Conservation (phyloP, 192 early-diverging fungal species). For the Obelidium mucronatum region DNA sequence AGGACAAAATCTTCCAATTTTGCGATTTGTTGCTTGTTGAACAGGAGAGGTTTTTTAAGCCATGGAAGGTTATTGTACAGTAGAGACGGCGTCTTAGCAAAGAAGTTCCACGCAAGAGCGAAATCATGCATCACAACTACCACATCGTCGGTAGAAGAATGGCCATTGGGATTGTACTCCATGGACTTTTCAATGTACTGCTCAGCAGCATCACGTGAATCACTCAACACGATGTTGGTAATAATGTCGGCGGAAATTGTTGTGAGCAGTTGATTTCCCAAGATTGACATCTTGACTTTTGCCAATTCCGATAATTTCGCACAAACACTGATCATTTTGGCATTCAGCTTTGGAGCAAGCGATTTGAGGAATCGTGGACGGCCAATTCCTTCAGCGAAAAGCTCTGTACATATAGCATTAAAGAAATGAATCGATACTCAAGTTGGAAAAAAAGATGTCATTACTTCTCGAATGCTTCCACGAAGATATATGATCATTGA, state of each 20-base stretch:
- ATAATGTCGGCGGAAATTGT: not conserved
- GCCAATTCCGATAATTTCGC: not conserved
- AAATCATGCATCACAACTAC: not conserved
- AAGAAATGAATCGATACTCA: not conserved
- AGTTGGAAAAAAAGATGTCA: too few species aligned
- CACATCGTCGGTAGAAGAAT: not conserved
- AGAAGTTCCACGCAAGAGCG: not conserved
- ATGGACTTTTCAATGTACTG: not conserved
- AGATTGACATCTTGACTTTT: not conserved
- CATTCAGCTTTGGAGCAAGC: slow-evolving; percentile 3
- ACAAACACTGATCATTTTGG: not conserved
- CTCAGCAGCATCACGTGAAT: not conserved
- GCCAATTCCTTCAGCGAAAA: not conserved
- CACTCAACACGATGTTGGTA: slow-evolving; percentile 1
- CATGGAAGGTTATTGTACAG: not conserved
- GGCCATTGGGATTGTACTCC: not conserved
- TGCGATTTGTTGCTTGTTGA: too few species aligned
- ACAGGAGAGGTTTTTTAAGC: not conserved
- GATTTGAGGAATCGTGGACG: slow-evolving; percentile 9
- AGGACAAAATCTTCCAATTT: too few species aligned
- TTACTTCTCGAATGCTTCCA: not conserved
- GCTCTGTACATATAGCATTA: not conserved
- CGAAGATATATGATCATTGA: not conserved
- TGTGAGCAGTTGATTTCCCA: not conserved
- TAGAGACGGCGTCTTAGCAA: not conserved